phyloP scores from a whole-genome alignment of 805 yeast genomes.

The Nakazawaea molendinolei region DNA sequence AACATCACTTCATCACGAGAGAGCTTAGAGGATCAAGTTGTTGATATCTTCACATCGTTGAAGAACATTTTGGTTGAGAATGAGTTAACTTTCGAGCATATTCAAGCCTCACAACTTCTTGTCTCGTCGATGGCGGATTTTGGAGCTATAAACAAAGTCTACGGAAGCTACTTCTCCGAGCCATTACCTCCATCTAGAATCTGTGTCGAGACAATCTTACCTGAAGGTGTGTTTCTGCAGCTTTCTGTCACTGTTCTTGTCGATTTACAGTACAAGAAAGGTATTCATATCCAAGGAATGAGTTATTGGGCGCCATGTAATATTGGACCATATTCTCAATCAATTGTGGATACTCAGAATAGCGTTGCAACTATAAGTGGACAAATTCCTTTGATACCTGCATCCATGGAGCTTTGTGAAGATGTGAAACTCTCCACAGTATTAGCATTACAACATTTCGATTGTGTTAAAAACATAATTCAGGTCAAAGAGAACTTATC shows the following conservation, averaged over 20 bases:
- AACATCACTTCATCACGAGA: slow-evolving; percentile 30
- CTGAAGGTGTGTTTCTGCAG: slow-evolving; percentile 34
- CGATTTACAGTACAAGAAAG: slow-evolving; percentile 37
- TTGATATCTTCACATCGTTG: slow-evolving; percentile 42
- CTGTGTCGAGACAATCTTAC: slow-evolving; percentile 61
- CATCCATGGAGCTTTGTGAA: slow-evolving; percentile 46
- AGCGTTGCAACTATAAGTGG: slow-evolving; percentile 68
- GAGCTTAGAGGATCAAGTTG: slow-evolving; percentile 36
- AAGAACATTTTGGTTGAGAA: slow-evolving; percentile 24
- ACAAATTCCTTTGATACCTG: slow-evolving; percentile 82
- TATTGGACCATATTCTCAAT: slow-evolving; percentile 95
- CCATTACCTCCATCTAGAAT: slow-evolving; percentile 85
- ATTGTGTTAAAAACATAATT: slow-evolving; percentile 51
- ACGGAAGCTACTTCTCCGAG: slow-evolving; percentile 45
- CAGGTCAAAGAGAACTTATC: slow-evolving; percentile 37
- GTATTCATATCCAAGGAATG: slow-evolving; percentile 86
- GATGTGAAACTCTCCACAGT: slow-evolving; percentile 31
- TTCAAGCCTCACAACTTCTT: slow-evolving; percentile 56
- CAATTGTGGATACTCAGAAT: slow-evolving; percentile 45
- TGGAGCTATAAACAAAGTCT: slow-evolving; percentile 51
- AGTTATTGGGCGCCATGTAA: slow-evolving; percentile 99
- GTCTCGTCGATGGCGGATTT: slow-evolving; percentile 63
- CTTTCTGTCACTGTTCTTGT: slow-evolving; percentile 53
- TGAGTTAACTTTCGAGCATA: slow-evolving; percentile 32
- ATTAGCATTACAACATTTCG: slow-evolving; percentile 70